phyloP scores from a whole-genome alignment of 2,329 filamentous ascomycete genomes.

The Paecilomyces formosus region DNA sequence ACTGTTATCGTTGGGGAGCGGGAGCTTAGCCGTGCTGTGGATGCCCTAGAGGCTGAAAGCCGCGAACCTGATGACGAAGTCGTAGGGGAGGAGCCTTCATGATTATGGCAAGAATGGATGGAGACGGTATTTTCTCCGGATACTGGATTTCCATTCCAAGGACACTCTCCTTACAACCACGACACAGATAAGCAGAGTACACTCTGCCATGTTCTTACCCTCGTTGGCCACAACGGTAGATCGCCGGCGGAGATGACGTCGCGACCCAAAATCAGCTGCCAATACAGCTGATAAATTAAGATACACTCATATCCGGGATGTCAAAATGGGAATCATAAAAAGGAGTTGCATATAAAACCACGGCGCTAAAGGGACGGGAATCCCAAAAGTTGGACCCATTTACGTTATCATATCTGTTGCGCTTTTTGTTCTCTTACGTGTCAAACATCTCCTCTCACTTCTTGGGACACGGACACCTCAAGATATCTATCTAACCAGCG shows the following conservation, averaged over 20 bases:
- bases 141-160: not conserved
- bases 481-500: not conserved
- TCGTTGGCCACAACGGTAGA: not conserved
- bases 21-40: conserved; percentile 65
- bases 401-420: not conserved
- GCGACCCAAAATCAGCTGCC: not conserved
- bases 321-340: not conserved
- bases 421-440: not conserved
- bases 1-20: conserved; percentile 77
- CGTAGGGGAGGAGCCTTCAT: not conserved
- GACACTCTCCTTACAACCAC: not conserved
- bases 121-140: not conserved
- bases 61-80: conserved; percentile 1
- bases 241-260: not conserved
- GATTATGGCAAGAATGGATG: not conserved
- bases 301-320: not conserved
- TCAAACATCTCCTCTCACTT: not conserved
- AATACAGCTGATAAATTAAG: not conserved
- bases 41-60: conserved; percentile 50
- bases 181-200: not conserved
- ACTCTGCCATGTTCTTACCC: not conserved
- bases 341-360: not conserved
- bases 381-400: not conserved
- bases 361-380: not conserved
- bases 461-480: not conserved